These are phyloP conservation scores for Byssochlamys sp. DNA, from an alignment of 2,329 filamentous ascomycete species.

Conservation along the genomic window DNA sequence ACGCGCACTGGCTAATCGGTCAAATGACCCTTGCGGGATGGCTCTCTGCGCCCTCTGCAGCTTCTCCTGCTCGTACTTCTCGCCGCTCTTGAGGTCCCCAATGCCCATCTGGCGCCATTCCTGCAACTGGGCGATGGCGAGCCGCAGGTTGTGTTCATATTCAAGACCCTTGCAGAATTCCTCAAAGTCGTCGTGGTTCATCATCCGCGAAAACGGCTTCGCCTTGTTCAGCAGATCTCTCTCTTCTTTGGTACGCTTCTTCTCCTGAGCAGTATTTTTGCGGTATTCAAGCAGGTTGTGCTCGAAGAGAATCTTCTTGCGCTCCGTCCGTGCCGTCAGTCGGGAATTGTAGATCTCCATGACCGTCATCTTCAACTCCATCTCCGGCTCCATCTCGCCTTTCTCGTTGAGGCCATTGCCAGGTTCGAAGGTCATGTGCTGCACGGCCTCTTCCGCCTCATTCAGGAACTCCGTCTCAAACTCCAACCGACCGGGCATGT, in stretches of 20 bases:
- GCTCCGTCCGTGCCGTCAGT: slow-evolving; percentile 78
- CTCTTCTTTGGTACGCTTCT: slow-evolving; percentile 93
- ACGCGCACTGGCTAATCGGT: slow-evolving; percentile 67
- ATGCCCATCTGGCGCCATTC: slow-evolving; percentile 86
- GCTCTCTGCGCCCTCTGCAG: slow-evolving; percentile 57
- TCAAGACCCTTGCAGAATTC: slow-evolving; percentile 73
- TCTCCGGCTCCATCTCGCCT: slow-evolving; percentile 82
- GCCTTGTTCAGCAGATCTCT: slow-evolving; percentile 81
- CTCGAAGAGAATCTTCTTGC: slow-evolving; percentile 94
- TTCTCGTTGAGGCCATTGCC: slow-evolving; percentile 88
- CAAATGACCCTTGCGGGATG: slow-evolving; percentile 67
- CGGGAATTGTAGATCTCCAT: slow-evolving; percentile 97
- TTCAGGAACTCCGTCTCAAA: slow-evolving; percentile 98
- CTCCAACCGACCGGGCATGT: slow-evolving; percentile 93
- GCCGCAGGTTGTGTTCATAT: slow-evolving; percentile 80
- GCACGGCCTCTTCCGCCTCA: slow-evolving; percentile 93
- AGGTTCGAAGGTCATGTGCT: slow-evolving; percentile 96
- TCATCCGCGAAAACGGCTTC: slow-evolving; percentile 92
- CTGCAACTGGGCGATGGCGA: slow-evolving; percentile 81
- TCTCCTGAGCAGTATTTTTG: slow-evolving; percentile 80
- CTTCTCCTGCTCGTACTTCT: slow-evolving; percentile 90
- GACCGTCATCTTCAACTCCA: slow-evolving; percentile 92
- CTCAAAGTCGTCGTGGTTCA: slow-evolving; percentile 87
- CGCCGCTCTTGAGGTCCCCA: slow-evolving; percentile 71
- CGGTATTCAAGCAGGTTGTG: slow-evolving; percentile 88